Conservation (phyloP, 257 asterid genomes). For the Dorcoceras hygrometricum region DNA sequence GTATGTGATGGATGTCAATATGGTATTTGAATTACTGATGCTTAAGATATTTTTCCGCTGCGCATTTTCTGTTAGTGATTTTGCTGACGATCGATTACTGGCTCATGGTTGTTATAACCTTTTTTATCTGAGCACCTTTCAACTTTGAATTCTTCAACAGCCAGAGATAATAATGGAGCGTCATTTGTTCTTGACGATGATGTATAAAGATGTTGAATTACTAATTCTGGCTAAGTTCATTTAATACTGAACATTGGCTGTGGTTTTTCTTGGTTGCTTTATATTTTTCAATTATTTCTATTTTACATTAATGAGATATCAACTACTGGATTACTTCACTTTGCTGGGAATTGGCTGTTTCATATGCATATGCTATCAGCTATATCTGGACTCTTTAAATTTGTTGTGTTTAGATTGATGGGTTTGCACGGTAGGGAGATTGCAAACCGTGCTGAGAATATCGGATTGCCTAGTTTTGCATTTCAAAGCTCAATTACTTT, state of each 20-base stretch:
- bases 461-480: neutral
- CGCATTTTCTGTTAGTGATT: neutral
- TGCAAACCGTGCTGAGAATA: neutral
- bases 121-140: neutral
- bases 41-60: neutral
- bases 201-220: constrained; percentile 11
- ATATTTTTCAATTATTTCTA: neutral
- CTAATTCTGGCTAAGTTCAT: neutral
- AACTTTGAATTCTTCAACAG: neutral
- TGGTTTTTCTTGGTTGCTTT: neutral
- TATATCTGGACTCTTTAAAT: neutral
- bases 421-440: neutral
- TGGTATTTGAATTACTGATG: constrained; percentile 8
- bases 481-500: neutral
- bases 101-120: neutral
- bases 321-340: neutral
- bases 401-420: constrained; percentile 11
- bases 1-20: neutral
- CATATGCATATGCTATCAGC: neutral
- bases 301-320: neutral
- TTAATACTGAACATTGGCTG: neutral
- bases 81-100: neutral
- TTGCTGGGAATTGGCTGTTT: constrained; percentile 12
- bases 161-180: constrained; percentile 19
- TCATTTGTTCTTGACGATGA: constrained; percentile 13